Evolutionary conservation across 108 stramenopile species (phyloP).

Genomic region (Cylindrotheca fusiformis): DNA sequence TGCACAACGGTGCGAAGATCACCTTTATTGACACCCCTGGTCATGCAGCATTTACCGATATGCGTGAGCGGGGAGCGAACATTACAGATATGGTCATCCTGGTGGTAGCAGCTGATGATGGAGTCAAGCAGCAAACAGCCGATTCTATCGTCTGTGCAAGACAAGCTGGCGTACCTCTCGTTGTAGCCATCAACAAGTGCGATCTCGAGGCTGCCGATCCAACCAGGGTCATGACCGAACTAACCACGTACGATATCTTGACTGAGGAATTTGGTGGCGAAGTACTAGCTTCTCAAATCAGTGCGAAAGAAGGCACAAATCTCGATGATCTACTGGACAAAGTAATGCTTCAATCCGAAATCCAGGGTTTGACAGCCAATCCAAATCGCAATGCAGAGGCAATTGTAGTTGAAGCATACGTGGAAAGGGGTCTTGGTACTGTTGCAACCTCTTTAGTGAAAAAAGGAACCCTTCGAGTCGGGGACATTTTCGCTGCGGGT

Average conservation of each 20-base stretch:
- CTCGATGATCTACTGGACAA: slow-evolving; percentile 93
- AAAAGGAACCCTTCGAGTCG: slow-evolving; percentile 91
- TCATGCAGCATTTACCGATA: slow-evolving; percentile 97
- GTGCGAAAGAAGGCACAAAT: slow-evolving; percentile 89
- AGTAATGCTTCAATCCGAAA: slow-evolving; percentile 93
- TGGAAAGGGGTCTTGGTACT: slow-evolving; percentile 91
- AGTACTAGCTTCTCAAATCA: slow-evolving; percentile 85
- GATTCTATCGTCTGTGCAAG: slow-evolving; percentile 95
- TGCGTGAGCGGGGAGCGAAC: slow-evolving; percentile 96
- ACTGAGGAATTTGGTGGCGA: slow-evolving; percentile 96
- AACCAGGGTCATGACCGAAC: slow-evolving; percentile 77
- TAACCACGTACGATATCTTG: slow-evolving; percentile 89
- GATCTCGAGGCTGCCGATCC: slow-evolving; percentile 88
- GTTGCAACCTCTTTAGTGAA: slow-evolving; percentile 94
- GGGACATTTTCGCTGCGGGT: slow-evolving; percentile 94
- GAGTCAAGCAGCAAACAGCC: slow-evolving; percentile 96
- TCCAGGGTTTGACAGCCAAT: slow-evolving; percentile 92
- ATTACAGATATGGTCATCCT: slow-evolving; percentile 98
- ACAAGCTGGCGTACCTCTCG: slow-evolving; percentile 90
- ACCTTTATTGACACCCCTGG: slow-evolving; percentile 99
- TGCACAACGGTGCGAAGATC: slow-evolving; percentile 70
- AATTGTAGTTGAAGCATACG: slow-evolving; percentile 90
- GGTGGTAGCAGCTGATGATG: slow-evolving; percentile 99
- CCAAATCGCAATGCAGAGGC: slow-evolving; percentile 86
- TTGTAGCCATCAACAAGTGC: slow-evolving; percentile 98